Conservation (phyloP, 148 eudicot species). For the Rheum nobile region DNA sequence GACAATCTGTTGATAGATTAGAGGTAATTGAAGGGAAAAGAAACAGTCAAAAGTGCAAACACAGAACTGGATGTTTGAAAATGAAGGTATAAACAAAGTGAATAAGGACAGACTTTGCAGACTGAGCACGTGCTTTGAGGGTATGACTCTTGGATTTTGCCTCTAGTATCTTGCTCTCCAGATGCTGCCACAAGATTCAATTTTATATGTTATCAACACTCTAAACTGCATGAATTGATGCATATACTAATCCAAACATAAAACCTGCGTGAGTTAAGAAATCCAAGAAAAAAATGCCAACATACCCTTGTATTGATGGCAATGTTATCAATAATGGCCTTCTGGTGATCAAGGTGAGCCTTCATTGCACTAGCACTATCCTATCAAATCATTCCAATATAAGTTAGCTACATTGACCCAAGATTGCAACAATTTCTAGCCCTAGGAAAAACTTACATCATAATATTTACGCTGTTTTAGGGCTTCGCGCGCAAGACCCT, state of each 20-base stretch:
- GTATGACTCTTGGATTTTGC: constrained; percentile 91
- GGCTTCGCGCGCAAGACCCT: constrained; percentile 98
- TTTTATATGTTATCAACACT: neutral
- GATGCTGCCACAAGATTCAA: constrained; percentile 35
- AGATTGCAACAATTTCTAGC: neutral
- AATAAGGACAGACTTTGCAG: constrained; percentile 55
- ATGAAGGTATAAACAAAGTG: neutral
- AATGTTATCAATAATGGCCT: constrained; percentile 61
- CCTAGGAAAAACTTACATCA: constrained; percentile 44
- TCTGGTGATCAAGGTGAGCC: constrained; percentile 91
- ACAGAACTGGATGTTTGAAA: neutral
- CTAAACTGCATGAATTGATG: neutral
- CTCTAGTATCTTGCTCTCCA: constrained; percentile 95
- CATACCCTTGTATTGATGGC: constrained; percentile 84
- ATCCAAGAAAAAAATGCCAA: constrained; percentile 4
- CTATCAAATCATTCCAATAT: constrained; percentile 23
- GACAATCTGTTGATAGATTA: constrained; percentile 47
- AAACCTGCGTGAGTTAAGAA: neutral
- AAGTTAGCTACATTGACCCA: neutral
- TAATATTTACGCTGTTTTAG: constrained; percentile 80
- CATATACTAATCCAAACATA: neutral
- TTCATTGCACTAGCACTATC: constrained; percentile 75
- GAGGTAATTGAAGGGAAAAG: neutral
- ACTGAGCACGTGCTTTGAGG: constrained; percentile 91
- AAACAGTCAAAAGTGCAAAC: neutral